phyloP scores from a whole-genome alignment of 2,329 filamentous ascomycete species.

The Ophiocordyceps unilateralis region DNA sequence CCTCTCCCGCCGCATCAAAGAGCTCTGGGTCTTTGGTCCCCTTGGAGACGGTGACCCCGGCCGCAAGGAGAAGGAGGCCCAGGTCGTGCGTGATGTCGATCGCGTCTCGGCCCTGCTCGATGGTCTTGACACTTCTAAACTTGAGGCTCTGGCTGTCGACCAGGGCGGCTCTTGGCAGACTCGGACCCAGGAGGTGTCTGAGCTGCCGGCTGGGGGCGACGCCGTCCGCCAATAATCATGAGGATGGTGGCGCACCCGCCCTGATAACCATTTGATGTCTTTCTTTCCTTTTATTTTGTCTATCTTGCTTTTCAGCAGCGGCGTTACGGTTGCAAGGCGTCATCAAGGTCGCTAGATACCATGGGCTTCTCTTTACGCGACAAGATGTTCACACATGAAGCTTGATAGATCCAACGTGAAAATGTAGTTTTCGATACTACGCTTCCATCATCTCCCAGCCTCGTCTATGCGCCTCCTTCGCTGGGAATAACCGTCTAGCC shows the following conservation, averaged over 20 bases:
- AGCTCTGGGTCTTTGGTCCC: constrained; percentile 27
- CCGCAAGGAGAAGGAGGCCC: constrained; percentile 17
- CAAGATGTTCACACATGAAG: too few relatives aligned
- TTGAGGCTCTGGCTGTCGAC: constrained; percentile 16
- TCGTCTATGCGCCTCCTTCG: neutral
- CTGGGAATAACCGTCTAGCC: constrained; percentile 10
- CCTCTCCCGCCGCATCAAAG: constrained; percentile 25
- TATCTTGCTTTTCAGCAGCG: too few relatives aligned
- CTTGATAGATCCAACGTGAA: too few relatives aligned
- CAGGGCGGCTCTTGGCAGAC: constrained; percentile 20
- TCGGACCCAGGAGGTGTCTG: constrained; percentile 6
- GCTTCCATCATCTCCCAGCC: too few relatives aligned
- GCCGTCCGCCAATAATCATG: too few relatives aligned
- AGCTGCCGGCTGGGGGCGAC: neutral
- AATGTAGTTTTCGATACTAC: too few relatives aligned
- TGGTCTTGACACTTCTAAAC: constrained; percentile 15
- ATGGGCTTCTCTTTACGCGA: too few relatives aligned
- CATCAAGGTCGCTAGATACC: too few relatives aligned
- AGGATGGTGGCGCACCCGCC: neutral
- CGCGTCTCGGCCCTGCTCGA: constrained; percentile 17
- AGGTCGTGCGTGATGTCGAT: constrained; percentile 18
- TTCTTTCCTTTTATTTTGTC: neutral
- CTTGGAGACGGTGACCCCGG: constrained; percentile 20
- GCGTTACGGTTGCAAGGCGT: too few relatives aligned
- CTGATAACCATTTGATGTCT: neutral